Evolutionary conservation across 768 basidiomycete species (phyloP), one percentile per base, ranked within the genome.

Genomic region (Boletus tylopilopsis): DNA sequence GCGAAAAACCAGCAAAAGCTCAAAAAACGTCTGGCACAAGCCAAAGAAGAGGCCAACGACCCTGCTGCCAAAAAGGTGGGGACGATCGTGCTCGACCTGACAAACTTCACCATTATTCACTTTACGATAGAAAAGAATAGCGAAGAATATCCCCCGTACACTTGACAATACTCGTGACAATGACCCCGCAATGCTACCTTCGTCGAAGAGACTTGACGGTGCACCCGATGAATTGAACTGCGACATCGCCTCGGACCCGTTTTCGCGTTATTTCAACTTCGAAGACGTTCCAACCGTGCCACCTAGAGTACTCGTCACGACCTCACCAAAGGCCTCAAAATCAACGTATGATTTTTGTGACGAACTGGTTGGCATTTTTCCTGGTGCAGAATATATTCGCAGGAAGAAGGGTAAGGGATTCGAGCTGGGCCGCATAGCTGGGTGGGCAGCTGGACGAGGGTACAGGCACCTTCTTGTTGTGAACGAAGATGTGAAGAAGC

Each of bases 401-500:
- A 73, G 94, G 57, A 90, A 89, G 61, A 92, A 89, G 64, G 90
- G 91, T 2, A 86, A 90, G 58, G 91, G 90, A 0, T 95, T 90
- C 60, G 93, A 95, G 70, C 72, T 95, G 59, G 94, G 94, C 0
- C 75, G 85, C 51, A 90, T 97, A 61, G 90, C 94, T 25, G 81
- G 87, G 4, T 99, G 96, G 96, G 93, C 93, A 19, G 85, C 87
- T 12, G 86, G 83, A 35, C 73, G 96, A 60, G 87, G 87, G 3
- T 99, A 91, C 64, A 87, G 85, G 37, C 91, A 94, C 55, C 64
- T 98, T 54, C 76, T 90, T 36, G 91, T 99, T 3, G 90, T 98
- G 29, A 98, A 98, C 55, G 96, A 99, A 63, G 90, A 98, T 59
- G 85, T 84, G 76, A 94, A 94, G 64, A 86, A 85, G 64, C 89